These are phyloP conservation scores for Eucalyptus virginea DNA, from an alignment of 345 rosid species.

Conservation along the genomic window DNA sequence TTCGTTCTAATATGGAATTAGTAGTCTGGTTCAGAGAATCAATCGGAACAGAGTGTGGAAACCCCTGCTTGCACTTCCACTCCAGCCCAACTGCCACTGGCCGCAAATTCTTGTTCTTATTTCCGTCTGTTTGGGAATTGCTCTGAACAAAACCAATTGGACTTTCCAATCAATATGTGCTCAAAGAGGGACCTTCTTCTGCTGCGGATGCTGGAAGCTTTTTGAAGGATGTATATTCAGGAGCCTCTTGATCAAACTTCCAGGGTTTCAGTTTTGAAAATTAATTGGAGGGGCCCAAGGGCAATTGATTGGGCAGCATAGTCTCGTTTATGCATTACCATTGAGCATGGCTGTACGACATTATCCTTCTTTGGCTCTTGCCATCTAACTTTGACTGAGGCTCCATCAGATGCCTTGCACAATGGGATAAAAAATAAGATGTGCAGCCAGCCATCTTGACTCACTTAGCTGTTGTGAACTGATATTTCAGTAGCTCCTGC, in stretches of 20 bases:
- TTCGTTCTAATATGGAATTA: not conserved
- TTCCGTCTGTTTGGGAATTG: not conserved
- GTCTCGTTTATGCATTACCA: not conserved
- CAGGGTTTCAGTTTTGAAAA: not conserved
- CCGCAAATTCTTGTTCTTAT: not conserved
- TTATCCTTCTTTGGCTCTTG: not conserved
- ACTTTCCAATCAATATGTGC: not conserved
- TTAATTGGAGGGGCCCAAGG: not conserved
- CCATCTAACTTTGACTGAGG: not conserved
- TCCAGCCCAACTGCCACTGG: not conserved
- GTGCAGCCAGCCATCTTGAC: not conserved
- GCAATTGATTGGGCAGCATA: not conserved
- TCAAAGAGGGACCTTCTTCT: not conserved
- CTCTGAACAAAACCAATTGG: not conserved
- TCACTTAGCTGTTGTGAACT: not conserved
- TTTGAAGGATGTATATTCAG: not conserved
- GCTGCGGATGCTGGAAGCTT: not conserved
- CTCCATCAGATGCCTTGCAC: not conserved
- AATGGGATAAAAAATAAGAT: not conserved
- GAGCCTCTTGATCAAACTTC: not conserved
- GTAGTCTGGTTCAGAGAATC: not conserved
- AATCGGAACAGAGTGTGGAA: not conserved
- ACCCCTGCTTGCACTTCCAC: not conserved
- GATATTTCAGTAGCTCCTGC: not conserved
- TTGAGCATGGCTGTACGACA: not conserved